Base-by-base conservation (phyloP, 176 grass and related monocot species). In the Rhynchospora tenuis region DNA sequence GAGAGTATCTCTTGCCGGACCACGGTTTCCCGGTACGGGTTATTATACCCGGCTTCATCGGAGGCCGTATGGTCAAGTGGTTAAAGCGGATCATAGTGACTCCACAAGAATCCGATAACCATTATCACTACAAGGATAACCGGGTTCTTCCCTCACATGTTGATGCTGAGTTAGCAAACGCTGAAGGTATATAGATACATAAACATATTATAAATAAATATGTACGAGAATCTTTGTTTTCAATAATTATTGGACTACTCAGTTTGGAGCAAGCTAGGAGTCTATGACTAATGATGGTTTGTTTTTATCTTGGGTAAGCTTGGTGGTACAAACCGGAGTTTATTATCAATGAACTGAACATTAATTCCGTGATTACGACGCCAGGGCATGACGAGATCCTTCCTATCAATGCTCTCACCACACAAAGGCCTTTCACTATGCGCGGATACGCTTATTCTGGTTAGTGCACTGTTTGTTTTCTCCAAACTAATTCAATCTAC, bases 301-400 rank as follows among this genome's bases (percentile, higher is more conserved):
- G 66, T 0, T 22, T 65, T 22, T 80, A 0, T 80, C 51, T 52
- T 19, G 11, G 33, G 15, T 20, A 87, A 98, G 96, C 91, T 19
- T 99, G 96, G 96, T 99, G 96, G 96, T 99, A 99, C 86, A 99
- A 95, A 81, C 88, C 96, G 64, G 96, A 99, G 80, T 83, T 93
- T 80, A 99, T 99, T 27, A 99, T 99, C 57, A 95, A 99, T 87
- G 93, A 95, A 81, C 83, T 99, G 2, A 99, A 99, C 89, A 88
- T 95, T 0, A 99, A 99, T 84, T 99, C 96, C 33, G 93, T 89
- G 69, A 93, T 99, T 88, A 95, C 96, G 48, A 95, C 91, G 81
- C 96, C 96, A 0, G 93, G 91, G 9, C 96, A 99, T 83, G 93
- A 92, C 85, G 96, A 99, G 89, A 95, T 99, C 74, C 86, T 99